phyloP scores from a whole-genome alignment of 177 flowering plant genomes.

The Vitis hybrid region DNA sequence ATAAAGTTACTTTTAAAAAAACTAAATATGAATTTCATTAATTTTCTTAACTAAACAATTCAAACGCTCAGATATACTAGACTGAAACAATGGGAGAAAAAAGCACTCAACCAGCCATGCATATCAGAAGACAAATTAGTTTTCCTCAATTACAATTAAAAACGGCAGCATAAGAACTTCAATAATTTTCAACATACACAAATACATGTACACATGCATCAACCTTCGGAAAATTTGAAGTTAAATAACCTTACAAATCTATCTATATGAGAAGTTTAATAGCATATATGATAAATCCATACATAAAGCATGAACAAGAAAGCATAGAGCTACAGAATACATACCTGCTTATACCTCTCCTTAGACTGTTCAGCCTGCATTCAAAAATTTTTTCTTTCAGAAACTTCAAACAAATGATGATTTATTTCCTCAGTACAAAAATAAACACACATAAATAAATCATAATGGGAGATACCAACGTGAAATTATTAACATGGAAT shows the following conservation, averaged over 20 bases:
- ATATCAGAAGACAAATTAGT: too few relatives aligned
- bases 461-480: not conserved
- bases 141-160: too few relatives aligned
- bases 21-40: too few relatives aligned
- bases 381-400: slow-evolving; percentile 3
- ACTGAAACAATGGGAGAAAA: too few relatives aligned
- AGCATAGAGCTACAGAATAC: not conserved
- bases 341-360: slow-evolving; percentile 42
- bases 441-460: not conserved
- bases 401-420: not conserved
- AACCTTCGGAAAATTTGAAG: not conserved
- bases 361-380: slow-evolving; percentile 44
- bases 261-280: not conserved
- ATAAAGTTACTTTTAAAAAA: too few relatives aligned
- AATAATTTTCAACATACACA: not conserved
- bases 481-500: not conserved
- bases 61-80: too few relatives aligned
- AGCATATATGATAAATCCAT: not conserved
- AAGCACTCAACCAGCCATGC: too few relatives aligned
- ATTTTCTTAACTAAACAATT: too few relatives aligned
- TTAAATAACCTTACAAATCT: not conserved
- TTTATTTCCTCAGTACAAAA: not conserved
- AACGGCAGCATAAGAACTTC: too few relatives aligned
- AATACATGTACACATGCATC: not conserved
- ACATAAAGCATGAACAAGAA: not conserved